Evolutionary conservation across 129 eudicot genomes (phyloP), one percentile per base, ranked within the genome.

Genomic region (Centaurea solstitialis): DNA sequence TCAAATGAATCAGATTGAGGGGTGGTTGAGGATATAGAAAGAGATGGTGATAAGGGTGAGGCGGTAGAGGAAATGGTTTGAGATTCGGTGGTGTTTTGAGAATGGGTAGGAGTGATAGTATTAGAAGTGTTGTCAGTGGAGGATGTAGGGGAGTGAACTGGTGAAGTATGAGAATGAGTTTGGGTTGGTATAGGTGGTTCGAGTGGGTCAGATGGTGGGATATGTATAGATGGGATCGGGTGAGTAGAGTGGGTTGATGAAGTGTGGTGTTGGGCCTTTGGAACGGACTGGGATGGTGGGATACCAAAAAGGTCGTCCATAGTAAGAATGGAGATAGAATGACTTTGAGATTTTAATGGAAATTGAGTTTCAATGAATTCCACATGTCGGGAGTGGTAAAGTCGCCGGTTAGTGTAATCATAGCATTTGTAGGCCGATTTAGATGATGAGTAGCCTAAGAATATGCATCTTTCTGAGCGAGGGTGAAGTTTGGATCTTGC

Each of bases 361-460:
- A 81, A 86, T 0, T 4, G 4, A 21, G 76, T 35, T 28, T 87
- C 75, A 43, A 87, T 6, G 53, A 87, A 87, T 12, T 76, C 75
- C 30, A 87, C 87, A n/a, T 83, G 90, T 8, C 80, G 43, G 11
- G 87, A 83, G 40, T 50, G 75, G 41, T 74, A 79, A 7, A 71
- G 17, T 0, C 62, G 39, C 4, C 41, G 70, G 15, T 23, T 74
- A 11, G 72, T 39, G 11, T 68, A 70, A 43, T 86, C 85, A 33
- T 75, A 50, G 50, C 77, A 86, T 20, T 68, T 30, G 45, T 82
- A 79, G 37, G 73, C 87, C 9, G 71, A 79, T 37, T 83, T 82
- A 1, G 81, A 69, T 4, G 82, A 12, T n/a, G 85, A 83, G 41
- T 50, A 75, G 41, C 85, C 83, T 0, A 87, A 13, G 38, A 79